These are phyloP conservation scores for Starmerella floris DNA, from an alignment of 805 yeast species.

Conservation along the genomic window DNA sequence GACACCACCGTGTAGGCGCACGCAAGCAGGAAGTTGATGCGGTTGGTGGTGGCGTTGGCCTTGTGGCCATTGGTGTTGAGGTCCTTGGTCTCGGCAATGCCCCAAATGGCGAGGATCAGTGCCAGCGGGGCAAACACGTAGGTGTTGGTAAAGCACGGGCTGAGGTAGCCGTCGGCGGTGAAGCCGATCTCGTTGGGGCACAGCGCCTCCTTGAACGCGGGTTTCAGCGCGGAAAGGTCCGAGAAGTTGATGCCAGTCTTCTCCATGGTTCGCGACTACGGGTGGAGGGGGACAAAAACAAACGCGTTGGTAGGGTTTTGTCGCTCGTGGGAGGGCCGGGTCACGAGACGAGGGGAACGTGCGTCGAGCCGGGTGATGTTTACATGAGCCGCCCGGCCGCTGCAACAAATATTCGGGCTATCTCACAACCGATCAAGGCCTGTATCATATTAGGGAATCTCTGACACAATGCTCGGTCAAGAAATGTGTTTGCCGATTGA, in stretches of 20 bases:
- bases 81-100: conserved; percentile 8
- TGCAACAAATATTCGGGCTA: no score
- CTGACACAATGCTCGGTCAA: no score
- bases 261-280: no score
- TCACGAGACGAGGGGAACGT: no score
- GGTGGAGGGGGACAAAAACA: no score
- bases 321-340: no score
- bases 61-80: conserved; percentile 15
- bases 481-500: no score
- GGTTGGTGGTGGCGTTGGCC: conserved; percentile 10
- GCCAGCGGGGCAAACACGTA: conserved; percentile 20
- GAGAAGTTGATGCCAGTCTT: neutral
- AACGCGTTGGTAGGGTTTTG: neutral
- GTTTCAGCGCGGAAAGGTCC: neutral
- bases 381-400: no score
- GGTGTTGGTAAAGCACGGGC: conserved; percentile 20
- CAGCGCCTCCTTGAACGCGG: conserved; percentile 12
- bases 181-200: conserved; percentile 18
- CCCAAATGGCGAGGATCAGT: conserved; percentile 14
- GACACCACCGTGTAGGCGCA: conserved; percentile 11
- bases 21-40: conserved; percentile 18
- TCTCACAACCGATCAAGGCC: no score
- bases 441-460: no score
- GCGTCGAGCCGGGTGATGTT: no score
- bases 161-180: conserved; percentile 20